These are phyloP conservation scores for Suillus subaureus DNA, from an alignment of 768 basidiomycete species.

Conservation along the genomic window DNA sequence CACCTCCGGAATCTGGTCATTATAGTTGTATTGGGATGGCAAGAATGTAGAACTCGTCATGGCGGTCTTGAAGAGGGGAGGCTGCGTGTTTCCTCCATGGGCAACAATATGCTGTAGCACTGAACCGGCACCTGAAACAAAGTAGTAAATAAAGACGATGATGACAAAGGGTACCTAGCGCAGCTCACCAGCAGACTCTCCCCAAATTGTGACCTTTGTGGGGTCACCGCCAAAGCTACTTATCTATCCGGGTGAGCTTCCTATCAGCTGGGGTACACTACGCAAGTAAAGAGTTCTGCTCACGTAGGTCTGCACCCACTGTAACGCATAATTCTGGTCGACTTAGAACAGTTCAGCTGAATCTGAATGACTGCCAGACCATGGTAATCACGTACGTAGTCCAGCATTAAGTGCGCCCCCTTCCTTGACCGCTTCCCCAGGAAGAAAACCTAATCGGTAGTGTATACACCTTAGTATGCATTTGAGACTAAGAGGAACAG, in stretches of 20 bases:
- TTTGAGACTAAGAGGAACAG: background rate
- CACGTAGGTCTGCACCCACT: conserved; percentile 38
- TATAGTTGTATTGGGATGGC: conserved; percentile 47
- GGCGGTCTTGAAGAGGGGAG: conserved; percentile 44
- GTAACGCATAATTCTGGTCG: conserved; percentile 37
- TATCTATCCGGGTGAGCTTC: conserved; percentile 22
- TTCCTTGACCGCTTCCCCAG: conserved; percentile 43
- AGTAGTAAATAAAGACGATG: background rate
- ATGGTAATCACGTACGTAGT: conserved; percentile 37
- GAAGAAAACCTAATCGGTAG: conserved; percentile 40
- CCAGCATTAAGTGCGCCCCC: conserved; percentile 50
- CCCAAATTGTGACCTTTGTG: conserved; percentile 36
- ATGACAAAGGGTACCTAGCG: background rate
- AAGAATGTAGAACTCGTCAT: conserved; percentile 49
- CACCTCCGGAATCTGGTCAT: conserved; percentile 44
- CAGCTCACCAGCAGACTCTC: conserved; percentile 27
- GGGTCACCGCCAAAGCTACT: conserved; percentile 36
- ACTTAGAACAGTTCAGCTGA: conserved; percentile 21
- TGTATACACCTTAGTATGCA: background rate
- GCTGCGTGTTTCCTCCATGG: conserved; percentile 45
- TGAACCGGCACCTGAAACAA: conserved; percentile 44
- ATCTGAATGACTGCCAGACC: background rate
- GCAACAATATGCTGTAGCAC: conserved; percentile 53
- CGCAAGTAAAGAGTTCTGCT: background rate
- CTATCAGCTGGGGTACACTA: background rate